Conservation (phyloP, 176 grass and related monocot genomes). For the Zea luxurians region DNA sequence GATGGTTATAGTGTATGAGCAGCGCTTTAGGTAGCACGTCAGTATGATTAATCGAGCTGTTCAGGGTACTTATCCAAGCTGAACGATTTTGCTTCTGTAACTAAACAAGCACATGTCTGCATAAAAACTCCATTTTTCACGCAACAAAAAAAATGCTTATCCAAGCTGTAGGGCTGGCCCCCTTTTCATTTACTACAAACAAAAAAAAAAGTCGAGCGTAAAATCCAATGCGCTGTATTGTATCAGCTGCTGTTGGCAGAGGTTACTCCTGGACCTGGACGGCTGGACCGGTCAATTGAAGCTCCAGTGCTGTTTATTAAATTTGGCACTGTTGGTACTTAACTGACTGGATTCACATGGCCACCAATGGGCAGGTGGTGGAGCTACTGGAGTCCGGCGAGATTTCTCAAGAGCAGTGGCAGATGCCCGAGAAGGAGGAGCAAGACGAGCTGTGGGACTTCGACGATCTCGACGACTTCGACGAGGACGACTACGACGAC, state of each 20-base stretch:
- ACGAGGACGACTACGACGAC: conserved; percentile 35
- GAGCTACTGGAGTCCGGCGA: conserved; percentile 65
- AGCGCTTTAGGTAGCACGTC: background rate
- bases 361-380: conserved; percentile 46
- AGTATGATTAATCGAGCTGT: background rate
- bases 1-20: background rate
- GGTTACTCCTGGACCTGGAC: background rate
- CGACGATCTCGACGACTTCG: conserved; percentile 68
- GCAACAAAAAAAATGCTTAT: background rate
- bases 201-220: background rate
- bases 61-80: background rate
- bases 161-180: background rate
- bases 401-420: conserved; percentile 66
- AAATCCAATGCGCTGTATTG: conserved; percentile 14
- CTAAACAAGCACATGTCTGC: background rate
- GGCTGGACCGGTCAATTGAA: conserved; percentile 21
- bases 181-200: background rate
- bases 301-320: conserved; percentile 17
- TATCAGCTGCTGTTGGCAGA: conserved; percentile 3
- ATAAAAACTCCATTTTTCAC: background rate
- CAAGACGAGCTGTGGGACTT: conserved; percentile 76
- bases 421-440: conserved; percentile 56
- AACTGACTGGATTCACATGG: conserved; percentile 26
- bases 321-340: conserved; percentile 24
- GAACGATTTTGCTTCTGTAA: background rate